Evolutionary conservation across 1,139 yeast genomes (phyloP).

Genomic region (Petasospora fabianii): DNA sequence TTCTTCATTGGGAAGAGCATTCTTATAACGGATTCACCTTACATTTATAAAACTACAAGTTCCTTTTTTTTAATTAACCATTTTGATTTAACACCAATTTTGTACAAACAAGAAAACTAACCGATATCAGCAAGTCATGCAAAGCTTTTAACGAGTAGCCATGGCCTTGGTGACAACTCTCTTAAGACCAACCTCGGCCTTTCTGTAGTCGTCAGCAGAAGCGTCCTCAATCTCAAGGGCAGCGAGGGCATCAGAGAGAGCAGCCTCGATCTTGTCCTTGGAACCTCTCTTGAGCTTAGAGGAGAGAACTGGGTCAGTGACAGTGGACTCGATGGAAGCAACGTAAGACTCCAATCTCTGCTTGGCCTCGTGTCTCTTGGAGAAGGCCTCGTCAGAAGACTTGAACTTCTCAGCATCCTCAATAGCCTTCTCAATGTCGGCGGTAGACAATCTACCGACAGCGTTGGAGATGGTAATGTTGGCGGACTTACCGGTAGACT

Average conservation of each 20-base stretch:
- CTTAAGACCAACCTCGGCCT: constrained; percentile 98
- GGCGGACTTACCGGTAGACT: constrained; percentile 98
- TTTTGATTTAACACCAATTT: constrained; percentile 3
- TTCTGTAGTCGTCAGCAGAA: constrained; percentile 95
- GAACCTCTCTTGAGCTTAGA: constrained; percentile 98
- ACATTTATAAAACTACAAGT: neutral
- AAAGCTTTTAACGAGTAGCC: constrained; percentile 80
- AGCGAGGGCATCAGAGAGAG: constrained; percentile 97
- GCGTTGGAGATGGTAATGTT: constrained; percentile 99
- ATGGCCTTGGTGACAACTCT: constrained; percentile 99
- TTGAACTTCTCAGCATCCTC: constrained; percentile 98
- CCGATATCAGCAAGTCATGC: constrained; percentile 14
- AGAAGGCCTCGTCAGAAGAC: constrained; percentile 98
- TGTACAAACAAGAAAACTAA: constrained; percentile 12
- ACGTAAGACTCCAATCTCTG: constrained; percentile 99
- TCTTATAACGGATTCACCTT: too few species aligned
- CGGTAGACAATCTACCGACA: constrained; percentile 97
- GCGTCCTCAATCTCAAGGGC: constrained; percentile 97
- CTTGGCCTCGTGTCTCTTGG: constrained; percentile 99
- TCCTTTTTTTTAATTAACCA: neutral
- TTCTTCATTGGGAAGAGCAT: neutral
- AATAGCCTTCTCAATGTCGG: constrained; percentile 98
- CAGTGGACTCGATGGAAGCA: constrained; percentile 93
- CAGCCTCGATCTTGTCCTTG: constrained; percentile 96
- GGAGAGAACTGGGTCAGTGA: constrained; percentile 97